Percentiles rank a stretch among this genome's conserved stretches.
phyloP scores from a whole-genome alignment of 495 filamentous ascomycete species.

The Penicillium cinerascens region DNA sequence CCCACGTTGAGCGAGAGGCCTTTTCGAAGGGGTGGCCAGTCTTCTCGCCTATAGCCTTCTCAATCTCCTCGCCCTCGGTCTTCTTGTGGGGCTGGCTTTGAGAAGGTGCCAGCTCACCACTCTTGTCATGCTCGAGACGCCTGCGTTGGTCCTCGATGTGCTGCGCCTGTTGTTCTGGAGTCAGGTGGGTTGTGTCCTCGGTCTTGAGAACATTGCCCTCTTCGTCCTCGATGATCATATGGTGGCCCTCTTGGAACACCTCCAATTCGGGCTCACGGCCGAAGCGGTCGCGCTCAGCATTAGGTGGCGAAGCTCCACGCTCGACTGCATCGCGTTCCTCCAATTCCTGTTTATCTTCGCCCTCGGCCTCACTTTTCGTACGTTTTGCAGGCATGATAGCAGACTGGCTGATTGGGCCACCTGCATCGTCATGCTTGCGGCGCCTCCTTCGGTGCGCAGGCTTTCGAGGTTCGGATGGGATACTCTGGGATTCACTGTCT shows the following conservation, averaged over 20 bases:
- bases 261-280: slow-evolving; percentile 50
- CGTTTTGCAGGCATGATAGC: slow-evolving; percentile 77
- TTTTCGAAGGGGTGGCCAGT: slow-evolving; percentile 30
- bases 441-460: slow-evolving; percentile 52
- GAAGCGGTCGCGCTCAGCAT: slow-evolving; percentile 33
- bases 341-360: slow-evolving; percentile 30
- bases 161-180: slow-evolving; percentile 42
- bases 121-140: slow-evolving; percentile 57
- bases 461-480: slow-evolving; percentile 58
- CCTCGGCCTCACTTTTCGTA: slow-evolving; percentile 18
- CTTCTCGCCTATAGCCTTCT: slow-evolving; percentile 31
- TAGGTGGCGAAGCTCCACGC: slow-evolving; percentile 28
- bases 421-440: slow-evolving; percentile 70
- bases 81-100: slow-evolving; percentile 42
- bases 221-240: slow-evolving; percentile 80
- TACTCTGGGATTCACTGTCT: slow-evolving; percentile 53
- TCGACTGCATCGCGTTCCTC: slow-evolving; percentile 39
- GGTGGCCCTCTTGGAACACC: slow-evolving; percentile 75
- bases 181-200: slow-evolving; percentile 42
- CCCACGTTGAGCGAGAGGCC: slow-evolving; percentile 34
- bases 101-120: slow-evolving; percentile 39
- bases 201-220: slow-evolving; percentile 79
- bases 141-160: slow-evolving; percentile 56
- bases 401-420: slow-evolving; percentile 86
- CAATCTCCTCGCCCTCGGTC: slow-evolving; percentile 43